phyloP scores from a whole-genome alignment of 2,329 filamentous ascomycete genomes.

The Myriosclerotinia scirpicola region DNA sequence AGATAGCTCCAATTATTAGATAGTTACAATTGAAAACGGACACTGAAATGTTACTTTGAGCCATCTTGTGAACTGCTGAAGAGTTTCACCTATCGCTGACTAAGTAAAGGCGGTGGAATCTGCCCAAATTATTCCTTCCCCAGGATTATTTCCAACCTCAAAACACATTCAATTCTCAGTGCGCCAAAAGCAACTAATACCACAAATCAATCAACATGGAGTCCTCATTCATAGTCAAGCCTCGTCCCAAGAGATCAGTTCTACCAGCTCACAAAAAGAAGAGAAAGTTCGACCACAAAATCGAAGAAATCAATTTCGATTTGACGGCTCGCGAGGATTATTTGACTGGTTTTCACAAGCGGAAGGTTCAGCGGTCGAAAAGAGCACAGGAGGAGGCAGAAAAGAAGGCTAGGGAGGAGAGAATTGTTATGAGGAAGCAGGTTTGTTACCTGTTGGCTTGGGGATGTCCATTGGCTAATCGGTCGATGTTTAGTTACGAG shows the following conservation, averaged over 20 bases:
- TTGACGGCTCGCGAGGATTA: conserved; percentile 76
- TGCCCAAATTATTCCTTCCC: conserved; percentile 24
- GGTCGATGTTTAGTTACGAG: conserved; percentile 63
- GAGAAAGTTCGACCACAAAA: conserved; percentile 55
- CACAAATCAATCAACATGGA: conserved; percentile 27
- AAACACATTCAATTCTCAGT: conserved; percentile 3
- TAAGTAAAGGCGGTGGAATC: conserved; percentile 10
- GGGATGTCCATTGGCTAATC: conserved; percentile 23
- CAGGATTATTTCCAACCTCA: conserved; percentile 13
- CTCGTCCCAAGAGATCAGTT: conserved; percentile 56
- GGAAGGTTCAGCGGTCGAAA: conserved; percentile 83
- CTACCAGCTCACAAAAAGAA: conserved; percentile 65
- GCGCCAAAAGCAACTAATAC: conserved; percentile 6
- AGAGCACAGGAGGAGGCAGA: conserved; percentile 79
- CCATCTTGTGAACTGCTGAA: no score
- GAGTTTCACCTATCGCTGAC: background rate
- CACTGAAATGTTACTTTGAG: no score
- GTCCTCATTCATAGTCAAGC: conserved; percentile 53
- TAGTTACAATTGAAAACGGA: no score
- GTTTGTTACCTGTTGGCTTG: conserved; percentile 48
- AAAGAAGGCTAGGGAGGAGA: conserved; percentile 76
- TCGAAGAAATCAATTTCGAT: conserved; percentile 88
- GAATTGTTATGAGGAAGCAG: conserved; percentile 70
- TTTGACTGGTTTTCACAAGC: conserved; percentile 94
- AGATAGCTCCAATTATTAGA: no score